phyloP scores from a whole-genome alignment of 805 yeast genomes.

The Cyberlindnera amylophila region DNA sequence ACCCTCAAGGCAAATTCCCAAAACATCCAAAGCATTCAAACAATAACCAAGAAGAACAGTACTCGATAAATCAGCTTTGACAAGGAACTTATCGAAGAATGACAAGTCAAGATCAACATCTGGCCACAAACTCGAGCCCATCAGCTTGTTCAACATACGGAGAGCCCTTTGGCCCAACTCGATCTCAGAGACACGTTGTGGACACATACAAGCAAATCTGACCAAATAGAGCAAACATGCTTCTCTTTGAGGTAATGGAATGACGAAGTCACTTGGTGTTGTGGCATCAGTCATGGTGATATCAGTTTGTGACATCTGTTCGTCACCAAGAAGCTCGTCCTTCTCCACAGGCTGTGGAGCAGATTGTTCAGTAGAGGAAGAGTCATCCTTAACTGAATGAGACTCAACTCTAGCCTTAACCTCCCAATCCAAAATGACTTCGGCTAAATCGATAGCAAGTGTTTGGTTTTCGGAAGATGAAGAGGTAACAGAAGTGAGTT shows the following conservation, averaged over 20 bases:
- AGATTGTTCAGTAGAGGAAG: neutral
- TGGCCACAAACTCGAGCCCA: constrained; percentile 76
- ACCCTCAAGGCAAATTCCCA: constrained; percentile 78
- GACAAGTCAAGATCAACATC: constrained; percentile 83
- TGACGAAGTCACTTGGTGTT: constrained; percentile 47
- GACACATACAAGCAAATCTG: constrained; percentile 81
- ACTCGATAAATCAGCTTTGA: constrained; percentile 70
- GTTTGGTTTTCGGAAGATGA: constrained; percentile 78
- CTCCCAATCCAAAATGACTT: constrained; percentile 85
- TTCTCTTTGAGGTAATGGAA: constrained; percentile 79
- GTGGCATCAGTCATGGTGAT: constrained; percentile 35
- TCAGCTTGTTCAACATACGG: constrained; percentile 66
- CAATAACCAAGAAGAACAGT: constrained; percentile 72
- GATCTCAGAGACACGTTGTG: constrained; percentile 78
- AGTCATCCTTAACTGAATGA: constrained; percentile 14
- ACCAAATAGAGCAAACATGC: constrained; percentile 87
- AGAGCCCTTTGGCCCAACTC: constrained; percentile 80
- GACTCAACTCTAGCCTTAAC: constrained; percentile 36
- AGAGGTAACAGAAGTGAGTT: constrained; percentile 72
- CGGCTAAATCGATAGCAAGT: constrained; percentile 86
- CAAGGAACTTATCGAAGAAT: constrained; percentile 83
- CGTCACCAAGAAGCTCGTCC: constrained; percentile 20
- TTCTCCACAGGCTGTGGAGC: constrained; percentile 10
- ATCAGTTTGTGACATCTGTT: constrained; percentile 19
- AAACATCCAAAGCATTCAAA: constrained; percentile 85